Evolutionary conservation across 441 rosid genomes (phyloP).

Genomic region (Daphne laureola): DNA sequence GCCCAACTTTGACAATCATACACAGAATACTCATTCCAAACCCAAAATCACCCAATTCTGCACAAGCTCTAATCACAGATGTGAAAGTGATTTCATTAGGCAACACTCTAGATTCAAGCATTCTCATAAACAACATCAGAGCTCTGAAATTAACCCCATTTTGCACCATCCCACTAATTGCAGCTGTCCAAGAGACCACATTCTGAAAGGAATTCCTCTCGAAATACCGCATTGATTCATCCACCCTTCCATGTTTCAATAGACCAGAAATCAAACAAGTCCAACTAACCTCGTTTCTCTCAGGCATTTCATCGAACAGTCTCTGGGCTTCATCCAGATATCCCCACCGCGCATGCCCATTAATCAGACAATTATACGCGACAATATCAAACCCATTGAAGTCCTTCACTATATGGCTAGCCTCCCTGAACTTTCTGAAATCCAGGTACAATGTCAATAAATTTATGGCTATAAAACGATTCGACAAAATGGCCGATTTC

Average conservation of each 20-base stretch:
- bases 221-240: conserved; percentile 46
- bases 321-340: conserved; percentile 34
- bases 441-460: conserved; percentile 45
- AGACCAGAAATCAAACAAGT: conserved; percentile 45
- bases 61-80: conserved; percentile 38
- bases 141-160: conserved; percentile 37
- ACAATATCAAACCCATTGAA: conserved; percentile 39
- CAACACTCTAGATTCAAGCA: conserved; percentile 34
- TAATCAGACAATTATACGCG: conserved; percentile 42
- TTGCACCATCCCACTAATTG: conserved; percentile 42
- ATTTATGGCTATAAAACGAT: conserved; percentile 35
- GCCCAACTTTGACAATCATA: conserved; percentile 41
- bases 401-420: conserved; percentile 31
- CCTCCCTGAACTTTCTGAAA: conserved; percentile 28
- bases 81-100: conserved; percentile 47
- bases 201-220: conserved; percentile 43
- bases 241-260: conserved; percentile 41
- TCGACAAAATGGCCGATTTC: conserved; percentile 34
- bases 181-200: conserved; percentile 51
- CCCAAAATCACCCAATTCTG: conserved; percentile 22
- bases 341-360: conserved; percentile 30
- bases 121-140: conserved; percentile 32
- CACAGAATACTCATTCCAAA: conserved; percentile 38
- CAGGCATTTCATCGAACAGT: conserved; percentile 62
- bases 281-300: conserved; percentile 50